Conservation (phyloP, 2,329 filamentous ascomycete species). For the Calycina marina region DNA sequence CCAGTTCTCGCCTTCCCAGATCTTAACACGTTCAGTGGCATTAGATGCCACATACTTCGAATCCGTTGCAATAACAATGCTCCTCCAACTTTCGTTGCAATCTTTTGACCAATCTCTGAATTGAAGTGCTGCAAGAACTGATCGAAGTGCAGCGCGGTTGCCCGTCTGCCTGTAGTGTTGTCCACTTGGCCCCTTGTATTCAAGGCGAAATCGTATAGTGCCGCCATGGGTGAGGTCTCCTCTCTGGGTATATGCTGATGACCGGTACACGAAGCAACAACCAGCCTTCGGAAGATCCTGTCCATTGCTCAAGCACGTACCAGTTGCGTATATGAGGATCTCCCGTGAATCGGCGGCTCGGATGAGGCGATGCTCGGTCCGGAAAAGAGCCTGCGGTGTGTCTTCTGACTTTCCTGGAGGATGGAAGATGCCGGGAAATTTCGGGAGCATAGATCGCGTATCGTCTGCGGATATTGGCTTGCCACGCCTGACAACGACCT, state of each 20-base stretch:
- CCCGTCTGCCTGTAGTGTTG: conserved; percentile 27
- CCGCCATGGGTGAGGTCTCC: conserved; percentile 4
- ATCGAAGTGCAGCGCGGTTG: conserved; percentile 41
- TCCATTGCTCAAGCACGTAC: conserved; percentile 31
- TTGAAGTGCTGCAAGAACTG: conserved; percentile 34
- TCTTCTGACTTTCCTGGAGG: not conserved
- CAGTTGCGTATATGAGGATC: conserved; percentile 31
- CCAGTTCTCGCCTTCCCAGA: conserved; percentile 33
- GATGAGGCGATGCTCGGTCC: conserved; percentile 11
- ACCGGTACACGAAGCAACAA: conserved; percentile 24
- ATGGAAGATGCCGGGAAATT: not conserved
- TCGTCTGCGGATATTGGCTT: not conserved
- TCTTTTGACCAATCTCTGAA: conserved; percentile 27
- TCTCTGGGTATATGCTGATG: conserved; percentile 8
- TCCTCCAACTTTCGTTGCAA: conserved; percentile 13
- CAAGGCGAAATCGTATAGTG: conserved; percentile 24
- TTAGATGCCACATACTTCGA: conserved; percentile 35
- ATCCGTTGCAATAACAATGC: conserved; percentile 37
- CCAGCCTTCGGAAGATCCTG: conserved; percentile 24
- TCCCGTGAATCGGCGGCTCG: conserved; percentile 20
- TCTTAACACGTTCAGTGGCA: conserved; percentile 27
- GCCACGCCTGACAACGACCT: too few species aligned
- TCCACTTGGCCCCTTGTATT: conserved; percentile 29
- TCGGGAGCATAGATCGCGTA: not conserved
- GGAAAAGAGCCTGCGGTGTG: not conserved